Evolutionary conservation across 495 filamentous ascomycete genomes (phyloP).

Genomic region (Tuber calosporum): DNA sequence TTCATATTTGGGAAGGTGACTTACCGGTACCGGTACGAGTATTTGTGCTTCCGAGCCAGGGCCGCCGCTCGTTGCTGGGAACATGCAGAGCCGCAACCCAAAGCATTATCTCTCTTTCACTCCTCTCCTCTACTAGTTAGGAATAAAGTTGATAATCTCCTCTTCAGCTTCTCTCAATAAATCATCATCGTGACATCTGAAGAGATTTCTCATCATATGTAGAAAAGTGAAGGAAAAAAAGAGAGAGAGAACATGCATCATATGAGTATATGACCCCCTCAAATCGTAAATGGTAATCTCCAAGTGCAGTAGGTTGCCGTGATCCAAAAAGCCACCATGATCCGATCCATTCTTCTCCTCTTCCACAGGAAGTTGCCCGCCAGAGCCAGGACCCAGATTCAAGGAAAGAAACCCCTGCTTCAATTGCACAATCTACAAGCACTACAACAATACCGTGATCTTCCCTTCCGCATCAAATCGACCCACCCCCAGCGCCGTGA

Average conservation of each 20-base stretch:
- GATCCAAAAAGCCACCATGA: background rate
- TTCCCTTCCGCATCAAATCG: background rate
- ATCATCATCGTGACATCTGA: slow-evolving; percentile 5
- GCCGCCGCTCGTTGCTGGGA: slow-evolving; percentile 22
- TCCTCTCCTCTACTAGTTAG: slow-evolving; percentile 21
- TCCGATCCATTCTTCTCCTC: background rate
- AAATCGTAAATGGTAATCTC: background rate
- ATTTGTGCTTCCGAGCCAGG: slow-evolving; percentile 27
- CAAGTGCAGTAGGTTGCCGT: background rate
- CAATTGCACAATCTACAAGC: background rate
- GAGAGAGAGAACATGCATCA: background rate
- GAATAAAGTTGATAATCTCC: no score
- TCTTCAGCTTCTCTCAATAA: slow-evolving; percentile 32
- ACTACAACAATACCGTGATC: background rate
- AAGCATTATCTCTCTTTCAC: slow-evolving; percentile 13
- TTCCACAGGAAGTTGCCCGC: background rate
- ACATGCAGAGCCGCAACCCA: slow-evolving; percentile 36
- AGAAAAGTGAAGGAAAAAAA: background rate
- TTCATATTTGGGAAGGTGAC: slow-evolving; percentile 5
- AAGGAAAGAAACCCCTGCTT: background rate
- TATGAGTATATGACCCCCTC: background rate
- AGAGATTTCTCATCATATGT: background rate
- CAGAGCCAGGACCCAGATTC: background rate
- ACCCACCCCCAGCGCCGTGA: background rate
- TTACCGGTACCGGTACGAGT: no score